Conservation (phyloP, 495 filamentous ascomycete species). For the Aspergillus baeticus region DNA sequence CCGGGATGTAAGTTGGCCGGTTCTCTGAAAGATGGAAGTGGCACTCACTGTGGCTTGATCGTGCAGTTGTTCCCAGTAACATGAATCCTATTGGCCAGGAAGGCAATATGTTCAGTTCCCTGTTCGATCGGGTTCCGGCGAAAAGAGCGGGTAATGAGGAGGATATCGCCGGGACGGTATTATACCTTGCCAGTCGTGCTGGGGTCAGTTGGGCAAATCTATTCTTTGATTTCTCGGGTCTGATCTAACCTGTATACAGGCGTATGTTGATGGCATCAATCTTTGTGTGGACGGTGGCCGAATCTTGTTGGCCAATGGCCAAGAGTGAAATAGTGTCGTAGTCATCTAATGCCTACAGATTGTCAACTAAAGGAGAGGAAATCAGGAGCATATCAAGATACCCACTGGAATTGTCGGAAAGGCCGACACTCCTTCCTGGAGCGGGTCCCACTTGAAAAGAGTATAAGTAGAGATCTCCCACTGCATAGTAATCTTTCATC, state of each 20-base stretch:
- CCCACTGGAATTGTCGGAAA: no score
- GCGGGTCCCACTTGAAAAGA: no score
- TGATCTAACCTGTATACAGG: background rate
- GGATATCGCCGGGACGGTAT: constrained; percentile 40
- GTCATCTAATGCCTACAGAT: no score
- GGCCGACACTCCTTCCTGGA: no score
- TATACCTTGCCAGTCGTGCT: constrained; percentile 41
- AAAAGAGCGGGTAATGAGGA: constrained; percentile 35
- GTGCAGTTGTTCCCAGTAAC: constrained; percentile 42
- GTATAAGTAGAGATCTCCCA: no score
- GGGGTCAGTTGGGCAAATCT: constrained; percentile 27
- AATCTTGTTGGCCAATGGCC: background rate
- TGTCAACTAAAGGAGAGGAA: no score
- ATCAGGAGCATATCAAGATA: no score
- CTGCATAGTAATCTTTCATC: no score
- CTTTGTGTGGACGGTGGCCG: constrained; percentile 3
- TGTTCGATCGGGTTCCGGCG: constrained; percentile 46
- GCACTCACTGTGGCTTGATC: constrained; percentile 2
- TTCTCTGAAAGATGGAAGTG: background rate
- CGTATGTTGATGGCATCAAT: background rate
- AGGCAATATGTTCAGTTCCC: constrained; percentile 41
- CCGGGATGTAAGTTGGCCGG: constrained; percentile 40
- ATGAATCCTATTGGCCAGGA: constrained; percentile 46
- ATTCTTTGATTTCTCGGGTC: no score
- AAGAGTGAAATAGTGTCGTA: background rate